Percentiles rank a stretch among this genome's conserved stretches.
phyloP scores from a whole-genome alignment of 148 eudicot species.

The Camellia granthamiana region DNA sequence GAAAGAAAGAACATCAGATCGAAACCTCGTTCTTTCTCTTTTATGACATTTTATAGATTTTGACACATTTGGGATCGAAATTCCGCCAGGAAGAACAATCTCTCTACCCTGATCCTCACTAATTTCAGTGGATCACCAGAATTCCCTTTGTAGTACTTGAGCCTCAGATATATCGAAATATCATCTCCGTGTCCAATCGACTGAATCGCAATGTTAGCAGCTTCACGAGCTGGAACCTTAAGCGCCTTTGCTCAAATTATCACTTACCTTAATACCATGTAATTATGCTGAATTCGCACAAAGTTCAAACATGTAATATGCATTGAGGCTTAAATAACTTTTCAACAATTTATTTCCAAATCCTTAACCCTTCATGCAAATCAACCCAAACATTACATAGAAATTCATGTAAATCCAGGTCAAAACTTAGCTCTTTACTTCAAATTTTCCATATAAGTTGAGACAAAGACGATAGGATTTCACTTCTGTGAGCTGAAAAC shows the following conservation, averaged over 20 bases:
- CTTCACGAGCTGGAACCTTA: conserved; percentile 63
- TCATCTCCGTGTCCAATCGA: conserved; percentile 91
- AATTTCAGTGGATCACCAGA: conserved; percentile 34
- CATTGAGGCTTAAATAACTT: not conserved
- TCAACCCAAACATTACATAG: not conserved
- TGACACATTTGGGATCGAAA: conserved; percentile 56
- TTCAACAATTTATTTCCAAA: not conserved
- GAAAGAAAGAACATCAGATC: conserved; percentile 83
- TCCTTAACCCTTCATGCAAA: not conserved
- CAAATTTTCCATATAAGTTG: not conserved
- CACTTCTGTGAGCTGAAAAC: not conserved
- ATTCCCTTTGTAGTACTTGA: conserved; percentile 81
- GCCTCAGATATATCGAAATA: conserved; percentile 73
- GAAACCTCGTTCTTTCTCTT: conserved; percentile 88
- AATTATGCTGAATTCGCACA: not conserved
- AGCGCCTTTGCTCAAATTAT: conserved; percentile 55
- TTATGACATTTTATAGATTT: conserved; percentile 84
- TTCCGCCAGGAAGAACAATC: conserved; percentile 76
- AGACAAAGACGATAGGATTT: not conserved
- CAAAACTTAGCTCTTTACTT: not conserved
- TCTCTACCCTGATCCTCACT: conserved; percentile 69
- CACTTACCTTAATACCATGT: not conserved
- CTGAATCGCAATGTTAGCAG: conserved; percentile 78
- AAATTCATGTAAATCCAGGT: not conserved
- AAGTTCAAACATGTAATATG: not conserved